These are phyloP conservation scores for Penicillium nucicola DNA, from an alignment of 495 filamentous ascomycete genomes.

Conservation along the genomic window DNA sequence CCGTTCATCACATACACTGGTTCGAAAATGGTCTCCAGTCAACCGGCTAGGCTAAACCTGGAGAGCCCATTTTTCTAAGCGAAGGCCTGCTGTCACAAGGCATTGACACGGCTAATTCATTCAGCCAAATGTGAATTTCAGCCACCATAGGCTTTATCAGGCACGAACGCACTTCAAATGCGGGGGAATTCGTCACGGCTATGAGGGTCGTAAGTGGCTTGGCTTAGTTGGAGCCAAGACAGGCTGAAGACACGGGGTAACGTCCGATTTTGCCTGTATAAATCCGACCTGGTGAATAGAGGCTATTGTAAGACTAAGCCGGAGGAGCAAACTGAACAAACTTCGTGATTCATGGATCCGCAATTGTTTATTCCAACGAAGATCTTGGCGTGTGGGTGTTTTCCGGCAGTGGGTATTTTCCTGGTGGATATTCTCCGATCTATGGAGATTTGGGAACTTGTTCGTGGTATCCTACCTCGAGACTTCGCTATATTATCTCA, in stretches of 20 bases:
- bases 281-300: too few species aligned
- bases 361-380: too few species aligned
- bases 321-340: too few species aligned
- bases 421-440: slow-evolving; percentile 5
- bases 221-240: neutral
- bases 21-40: neutral
- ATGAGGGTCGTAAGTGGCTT: neutral
- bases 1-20: neutral
- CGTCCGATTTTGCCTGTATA: too few species aligned
- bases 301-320: too few species aligned
- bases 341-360: too few species aligned
- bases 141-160: neutral
- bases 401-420: slow-evolving; percentile 8
- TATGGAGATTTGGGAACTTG: neutral
- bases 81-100: neutral
- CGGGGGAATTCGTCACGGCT: slow-evolving; percentile 2
- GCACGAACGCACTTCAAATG: neutral
- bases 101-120: neutral
- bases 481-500: too few species aligned
- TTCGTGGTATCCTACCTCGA: too few species aligned
- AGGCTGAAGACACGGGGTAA: neutral
- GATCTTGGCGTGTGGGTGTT: neutral
- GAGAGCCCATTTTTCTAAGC: neutral
- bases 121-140: neutral
- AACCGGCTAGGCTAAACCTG: neutral